Percentiles rank a stretch among this genome's conserved stretches.
These are phyloP conservation scores for Annulohypoxylon maeteangense DNA, from an alignment of 495 filamentous ascomycete species.

Conservation along the genomic window DNA sequence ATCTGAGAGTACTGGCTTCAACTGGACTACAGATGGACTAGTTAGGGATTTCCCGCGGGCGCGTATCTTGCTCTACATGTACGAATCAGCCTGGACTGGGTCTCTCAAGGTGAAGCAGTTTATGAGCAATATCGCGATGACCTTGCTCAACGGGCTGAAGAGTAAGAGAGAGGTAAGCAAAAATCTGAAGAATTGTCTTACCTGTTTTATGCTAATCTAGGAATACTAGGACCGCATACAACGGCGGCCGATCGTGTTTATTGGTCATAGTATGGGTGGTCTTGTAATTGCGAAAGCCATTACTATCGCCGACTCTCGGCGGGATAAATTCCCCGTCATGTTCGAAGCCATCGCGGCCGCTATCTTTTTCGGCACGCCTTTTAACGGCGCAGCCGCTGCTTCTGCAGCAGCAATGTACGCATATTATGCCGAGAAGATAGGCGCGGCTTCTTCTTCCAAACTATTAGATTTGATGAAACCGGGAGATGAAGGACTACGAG, in stretches of 20 bases:
- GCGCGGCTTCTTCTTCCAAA: constrained; percentile 43
- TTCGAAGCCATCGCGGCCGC: constrained; percentile 51
- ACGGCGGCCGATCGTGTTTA: constrained; percentile 69
- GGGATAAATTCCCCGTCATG: constrained; percentile 46
- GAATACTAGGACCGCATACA: constrained; percentile 52
- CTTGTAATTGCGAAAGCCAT: constrained; percentile 64
- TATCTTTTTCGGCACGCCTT: constrained; percentile 54
- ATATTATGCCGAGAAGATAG: constrained; percentile 42
- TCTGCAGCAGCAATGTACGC: constrained; percentile 48
- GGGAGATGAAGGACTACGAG: constrained; percentile 45
- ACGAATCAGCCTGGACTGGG: constrained; percentile 49
- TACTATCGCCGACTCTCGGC: constrained; percentile 45
- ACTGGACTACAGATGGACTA: constrained; percentile 63
- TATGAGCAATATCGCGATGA: constrained; percentile 48
- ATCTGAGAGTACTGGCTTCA: constrained; percentile 61
- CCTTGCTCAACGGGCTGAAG: constrained; percentile 42
- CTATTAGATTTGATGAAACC: constrained; percentile 51
- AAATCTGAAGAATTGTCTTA: background rate
- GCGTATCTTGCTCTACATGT: constrained; percentile 47
- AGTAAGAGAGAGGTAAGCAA: constrained; percentile 42
- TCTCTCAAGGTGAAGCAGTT: constrained; percentile 50
- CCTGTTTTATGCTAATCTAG: constrained; percentile 19
- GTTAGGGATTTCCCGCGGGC: constrained; percentile 47
- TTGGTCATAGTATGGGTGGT: constrained; percentile 74
- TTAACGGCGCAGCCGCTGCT: constrained; percentile 47